These are phyloP conservation scores for Russula foetens DNA, from an alignment of 768 basidiomycete species.

Conservation along the genomic window DNA sequence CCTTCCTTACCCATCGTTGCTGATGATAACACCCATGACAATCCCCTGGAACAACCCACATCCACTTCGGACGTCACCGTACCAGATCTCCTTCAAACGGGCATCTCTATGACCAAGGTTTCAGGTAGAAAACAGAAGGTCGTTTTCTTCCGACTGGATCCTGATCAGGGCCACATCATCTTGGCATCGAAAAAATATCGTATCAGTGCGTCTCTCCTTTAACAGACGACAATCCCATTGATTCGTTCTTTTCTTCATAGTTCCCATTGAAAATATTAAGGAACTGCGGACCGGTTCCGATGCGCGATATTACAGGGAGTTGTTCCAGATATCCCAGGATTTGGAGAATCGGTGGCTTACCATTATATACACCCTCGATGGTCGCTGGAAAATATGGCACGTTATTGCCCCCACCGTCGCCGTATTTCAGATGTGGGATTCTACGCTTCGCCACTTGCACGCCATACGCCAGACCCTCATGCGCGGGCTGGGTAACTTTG, in stretches of 20 bases:
- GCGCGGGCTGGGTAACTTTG: conserved; percentile 54
- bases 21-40: neutral
- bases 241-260: conserved; percentile 32
- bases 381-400: conserved; percentile 79
- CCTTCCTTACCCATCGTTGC: neutral
- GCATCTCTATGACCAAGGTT: conserved; percentile 76
- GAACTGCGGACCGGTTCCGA: conserved; percentile 74
- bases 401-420: conserved; percentile 63
- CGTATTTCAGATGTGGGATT: conserved; percentile 55
- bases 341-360: conserved; percentile 76
- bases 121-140: conserved; percentile 69
- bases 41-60: neutral
- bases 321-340: conserved; percentile 54
- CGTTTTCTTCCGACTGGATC: conserved; percentile 61
- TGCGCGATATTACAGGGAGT: conserved; percentile 61
- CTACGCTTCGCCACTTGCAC: conserved; percentile 54
- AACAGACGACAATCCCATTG: neutral
- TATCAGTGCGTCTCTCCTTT: conserved; percentile 41
- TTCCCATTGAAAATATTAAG: conserved; percentile 79
- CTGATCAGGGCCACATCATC: conserved; percentile 72
- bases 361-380: conserved; percentile 71
- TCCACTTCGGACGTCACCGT: conserved; percentile 38
- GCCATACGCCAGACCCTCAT: conserved; percentile 62
- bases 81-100: conserved; percentile 49
- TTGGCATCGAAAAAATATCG: conserved; percentile 69